Base-by-base conservation (phyloP, 2,329 filamentous ascomycete genomes). In the Alternaria panax region DNA sequence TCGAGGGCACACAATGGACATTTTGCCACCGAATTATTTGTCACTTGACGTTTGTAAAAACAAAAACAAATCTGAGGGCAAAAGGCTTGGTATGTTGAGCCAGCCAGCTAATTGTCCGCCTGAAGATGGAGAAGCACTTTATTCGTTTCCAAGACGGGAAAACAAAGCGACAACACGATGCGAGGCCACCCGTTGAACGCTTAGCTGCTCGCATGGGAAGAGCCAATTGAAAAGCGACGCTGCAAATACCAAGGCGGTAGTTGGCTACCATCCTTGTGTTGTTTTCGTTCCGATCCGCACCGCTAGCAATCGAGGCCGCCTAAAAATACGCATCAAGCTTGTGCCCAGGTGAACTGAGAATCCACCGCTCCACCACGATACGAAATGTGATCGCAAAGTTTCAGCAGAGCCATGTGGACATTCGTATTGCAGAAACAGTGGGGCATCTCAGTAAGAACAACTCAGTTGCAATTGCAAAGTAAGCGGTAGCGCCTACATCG, bases 211-310 rank as follows among this genome's bases (percentile, higher is more conserved):
- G 11, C 2, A 7, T 16, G 12, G 5, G 18, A 2, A 22, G 6
- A 45, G 2, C 41, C 28, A 54, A 46, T 38, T 8, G 11, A 27
- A 20, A 25, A 22, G 45, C 45, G 45, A 34, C 30, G 20, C 30
- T 34, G 45, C 28, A 25, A 6, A 24, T 34, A 25, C 51, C 51
- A 54, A 54, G 41, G 24, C 28, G 40, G 42, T 43, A 34, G 40
- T 46, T 54, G 51, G 51, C 51, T 34, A 54, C 20, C 27, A 30
- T 16, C 22, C 30, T 36, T 30, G 20, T 48, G 30, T 36, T 12
- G 25, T 34, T 41, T 16, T 56, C 27, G 45, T 56, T 51, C 45
- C 53, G 53, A 56, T 56, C 53, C 53, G 53, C 36, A 41, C 45
- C 45, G 20, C 53, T 50, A 50, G 20, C 27, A 16, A 24, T 32